These are phyloP conservation scores for Malbranchea cinnamomea DNA, from an alignment of 2,329 filamentous ascomycete genomes.

Conservation along the genomic window DNA sequence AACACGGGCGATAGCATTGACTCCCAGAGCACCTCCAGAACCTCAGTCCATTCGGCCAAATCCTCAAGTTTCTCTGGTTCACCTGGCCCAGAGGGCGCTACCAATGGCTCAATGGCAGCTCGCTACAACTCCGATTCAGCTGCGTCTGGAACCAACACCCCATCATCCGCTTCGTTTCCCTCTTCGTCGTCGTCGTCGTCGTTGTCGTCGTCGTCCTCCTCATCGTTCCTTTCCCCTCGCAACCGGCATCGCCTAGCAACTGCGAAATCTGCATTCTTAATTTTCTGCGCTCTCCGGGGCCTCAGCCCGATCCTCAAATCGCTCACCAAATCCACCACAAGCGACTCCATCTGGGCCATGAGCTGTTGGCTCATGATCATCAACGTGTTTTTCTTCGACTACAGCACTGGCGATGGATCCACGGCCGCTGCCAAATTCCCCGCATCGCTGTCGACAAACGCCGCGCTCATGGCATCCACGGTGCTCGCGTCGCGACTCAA, in stretches of 20 bases:
- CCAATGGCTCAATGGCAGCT: too few species aligned
- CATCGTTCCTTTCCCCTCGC: constrained; percentile 33
- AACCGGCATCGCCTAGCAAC: constrained; percentile 58
- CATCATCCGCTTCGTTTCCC: constrained; percentile 16
- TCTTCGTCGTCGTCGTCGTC: too few species aligned
- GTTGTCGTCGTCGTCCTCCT: constrained; percentile 17
- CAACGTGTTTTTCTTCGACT: constrained; percentile 98
- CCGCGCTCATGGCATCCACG: constrained; percentile 88
- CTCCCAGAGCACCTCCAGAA: constrained; percentile 39
- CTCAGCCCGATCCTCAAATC: constrained; percentile 93
- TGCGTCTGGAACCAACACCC: constrained; percentile 10
- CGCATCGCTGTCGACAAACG: constrained; percentile 72
- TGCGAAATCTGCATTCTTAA: constrained; percentile 80
- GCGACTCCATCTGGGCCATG: constrained; percentile 94
- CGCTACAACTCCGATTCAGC: too few species aligned
- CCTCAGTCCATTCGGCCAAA: constrained; percentile 37
- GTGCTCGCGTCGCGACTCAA: constrained; percentile 81
- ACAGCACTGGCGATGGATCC: constrained; percentile 29
- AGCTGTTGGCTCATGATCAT: constrained; percentile 84
- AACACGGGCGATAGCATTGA: constrained; percentile 24
- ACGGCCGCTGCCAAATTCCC: constrained; percentile 35
- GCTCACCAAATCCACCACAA: constrained; percentile 80
- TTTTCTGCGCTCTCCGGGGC: constrained; percentile 82
- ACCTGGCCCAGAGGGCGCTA: constrained; percentile 10
- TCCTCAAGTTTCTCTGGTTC: constrained; percentile 15